Evolutionary conservation across 257 asterid species (phyloP).

Genomic region (Przewalskia tangutica): DNA sequence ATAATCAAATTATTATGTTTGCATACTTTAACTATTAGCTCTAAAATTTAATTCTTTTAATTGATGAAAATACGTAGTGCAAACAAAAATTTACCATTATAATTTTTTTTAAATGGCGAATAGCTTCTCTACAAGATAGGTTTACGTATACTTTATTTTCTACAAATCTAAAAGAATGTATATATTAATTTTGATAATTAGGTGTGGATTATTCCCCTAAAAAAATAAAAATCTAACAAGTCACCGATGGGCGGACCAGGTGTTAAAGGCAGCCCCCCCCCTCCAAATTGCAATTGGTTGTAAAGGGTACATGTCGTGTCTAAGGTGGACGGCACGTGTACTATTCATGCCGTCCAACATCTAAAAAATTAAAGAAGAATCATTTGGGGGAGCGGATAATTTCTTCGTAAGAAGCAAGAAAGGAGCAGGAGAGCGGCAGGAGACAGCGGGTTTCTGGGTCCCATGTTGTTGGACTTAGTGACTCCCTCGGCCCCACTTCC

Average conservation of each 20-base stretch:
- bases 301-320: conserved; percentile 56
- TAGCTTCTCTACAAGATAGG: too few relatives aligned
- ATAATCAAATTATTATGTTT: too few relatives aligned
- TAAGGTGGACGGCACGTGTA: conserved; percentile 57
- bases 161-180: too few relatives aligned
- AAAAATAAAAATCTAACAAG: not conserved
- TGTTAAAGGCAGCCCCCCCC: not conserved
- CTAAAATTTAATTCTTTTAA: too few relatives aligned
- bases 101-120: too few relatives aligned
- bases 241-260: conserved; percentile 24
- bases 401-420: conserved; percentile 8
- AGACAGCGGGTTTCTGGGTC: conserved; percentile 24
- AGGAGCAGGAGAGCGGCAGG: conserved; percentile 5
- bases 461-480: conserved; percentile 17
- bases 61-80: too few relatives aligned
- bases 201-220: not conserved
- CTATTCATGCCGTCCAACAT: conserved; percentile 35
- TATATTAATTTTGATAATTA: too few relatives aligned
- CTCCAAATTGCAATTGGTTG: not conserved
- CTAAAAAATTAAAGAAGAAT: not conserved
- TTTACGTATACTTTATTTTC: too few relatives aligned
- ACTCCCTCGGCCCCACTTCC: not conserved
- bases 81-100: too few relatives aligned
- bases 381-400: not conserved
- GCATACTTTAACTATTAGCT: too few relatives aligned